Percentiles rank a stretch among this genome's conserved stretches.
These are phyloP conservation scores for Malassezia vespertilionis DNA, from an alignment of 1,284 basidiomycete genomes.

Conservation along the genomic window DNA sequence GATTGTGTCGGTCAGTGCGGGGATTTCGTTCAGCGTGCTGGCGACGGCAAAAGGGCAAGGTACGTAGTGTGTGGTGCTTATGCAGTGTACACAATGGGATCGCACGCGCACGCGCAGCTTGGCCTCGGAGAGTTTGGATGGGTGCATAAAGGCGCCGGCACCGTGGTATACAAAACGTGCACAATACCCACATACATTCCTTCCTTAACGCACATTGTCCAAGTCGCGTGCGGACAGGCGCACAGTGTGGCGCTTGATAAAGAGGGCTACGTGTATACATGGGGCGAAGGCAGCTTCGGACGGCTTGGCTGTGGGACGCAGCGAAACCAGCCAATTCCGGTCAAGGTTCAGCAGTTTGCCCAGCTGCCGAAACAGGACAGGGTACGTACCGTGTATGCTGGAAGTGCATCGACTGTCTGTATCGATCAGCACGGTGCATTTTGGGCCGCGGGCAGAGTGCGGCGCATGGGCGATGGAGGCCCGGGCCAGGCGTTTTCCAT, in stretches of 20 bases:
- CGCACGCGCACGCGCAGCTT: slow-evolving; percentile 81
- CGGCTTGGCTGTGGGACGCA: slow-evolving; percentile 60
- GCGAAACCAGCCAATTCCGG: slow-evolving; percentile 55
- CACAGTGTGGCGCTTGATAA: slow-evolving; percentile 64
- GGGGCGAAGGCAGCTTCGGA: slow-evolving; percentile 48
- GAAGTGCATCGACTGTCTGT: slow-evolving; percentile 70
- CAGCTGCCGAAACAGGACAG: slow-evolving; percentile 55
- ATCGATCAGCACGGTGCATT: slow-evolving; percentile 72
- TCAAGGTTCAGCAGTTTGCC: slow-evolving; percentile 38
- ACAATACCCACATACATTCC: background rate
- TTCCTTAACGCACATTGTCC: slow-evolving; percentile 56
- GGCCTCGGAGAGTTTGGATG: slow-evolving; percentile 60
- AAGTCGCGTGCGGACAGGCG: slow-evolving; percentile 74
- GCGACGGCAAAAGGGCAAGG: slow-evolving; percentile 55
- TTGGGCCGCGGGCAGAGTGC: slow-evolving; percentile 62
- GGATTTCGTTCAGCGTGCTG: slow-evolving; percentile 22
- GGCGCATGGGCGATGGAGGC: slow-evolving; percentile 76
- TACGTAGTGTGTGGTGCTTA: slow-evolving; percentile 9
- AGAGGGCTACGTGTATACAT: slow-evolving; percentile 69
- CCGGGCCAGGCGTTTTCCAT: slow-evolving; percentile 26
- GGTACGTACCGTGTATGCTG: slow-evolving; percentile 62
- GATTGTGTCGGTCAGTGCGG: no score
- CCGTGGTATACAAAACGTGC: background rate
- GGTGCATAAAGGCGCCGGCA: background rate
- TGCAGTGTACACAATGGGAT: slow-evolving; percentile 71